These are phyloP conservation scores for Xylariaceae sp. DNA, from an alignment of 2,329 filamentous ascomycete genomes.

Conservation along the genomic window DNA sequence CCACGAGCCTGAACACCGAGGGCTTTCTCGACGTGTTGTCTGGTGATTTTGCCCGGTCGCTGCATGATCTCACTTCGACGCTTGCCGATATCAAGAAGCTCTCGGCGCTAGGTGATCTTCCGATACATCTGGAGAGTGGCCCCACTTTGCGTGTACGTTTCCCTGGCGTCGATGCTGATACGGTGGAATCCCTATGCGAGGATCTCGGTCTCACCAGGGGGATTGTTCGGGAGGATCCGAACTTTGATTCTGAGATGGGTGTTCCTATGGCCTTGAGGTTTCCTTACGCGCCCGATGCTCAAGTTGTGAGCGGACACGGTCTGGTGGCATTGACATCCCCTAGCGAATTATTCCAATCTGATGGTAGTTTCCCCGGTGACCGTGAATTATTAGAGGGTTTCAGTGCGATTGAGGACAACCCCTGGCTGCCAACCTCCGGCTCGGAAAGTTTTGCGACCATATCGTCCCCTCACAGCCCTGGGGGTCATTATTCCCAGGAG, in stretches of 20 bases:
- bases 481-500: constrained; percentile 43
- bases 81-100: constrained; percentile 78
- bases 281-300: constrained; percentile 68
- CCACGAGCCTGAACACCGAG: constrained; percentile 69
- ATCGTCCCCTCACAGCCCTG: constrained; percentile 45
- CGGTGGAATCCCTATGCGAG: constrained; percentile 77
- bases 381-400: constrained; percentile 39
- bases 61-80: constrained; percentile 77
- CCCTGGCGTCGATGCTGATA: constrained; percentile 79
- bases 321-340: constrained; percentile 40
- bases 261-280: constrained; percentile 75
- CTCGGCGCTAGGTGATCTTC: constrained; percentile 74
- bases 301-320: constrained; percentile 25
- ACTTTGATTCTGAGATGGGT: constrained; percentile 65
- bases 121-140: constrained; percentile 66
- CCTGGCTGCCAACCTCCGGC: constrained; percentile 47
- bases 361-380: constrained; percentile 31
- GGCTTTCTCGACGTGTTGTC: constrained; percentile 82
- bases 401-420: constrained; percentile 42
- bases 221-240: constrained; percentile 68
- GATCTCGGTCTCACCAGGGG: constrained; percentile 84
- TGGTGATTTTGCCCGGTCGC: constrained; percentile 78
- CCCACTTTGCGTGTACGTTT: constrained; percentile 77
- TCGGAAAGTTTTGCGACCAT: constrained; percentile 46
- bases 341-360: constrained; percentile 45